Evolutionary conservation across 495 filamentous ascomycete species (phyloP).

Genomic region (Penicillium steckii): DNA sequence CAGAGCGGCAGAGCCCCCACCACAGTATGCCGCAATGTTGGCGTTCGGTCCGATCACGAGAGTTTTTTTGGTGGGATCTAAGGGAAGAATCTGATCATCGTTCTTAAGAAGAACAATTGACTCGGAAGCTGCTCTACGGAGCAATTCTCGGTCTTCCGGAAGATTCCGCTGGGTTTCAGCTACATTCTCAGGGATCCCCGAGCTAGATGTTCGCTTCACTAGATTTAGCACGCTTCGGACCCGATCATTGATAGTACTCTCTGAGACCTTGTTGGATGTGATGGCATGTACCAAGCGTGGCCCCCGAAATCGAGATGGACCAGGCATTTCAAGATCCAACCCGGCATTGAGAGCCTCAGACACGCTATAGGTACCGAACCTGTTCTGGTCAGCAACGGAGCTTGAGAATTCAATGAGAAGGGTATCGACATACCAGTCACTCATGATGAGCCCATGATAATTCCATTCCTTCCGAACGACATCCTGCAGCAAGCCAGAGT

Average conservation of each 20-base stretch:
- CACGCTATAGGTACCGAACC: constrained; percentile 61
- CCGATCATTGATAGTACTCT: constrained; percentile 53
- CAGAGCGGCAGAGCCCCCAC: constrained; percentile 75
- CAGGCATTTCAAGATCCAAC: constrained; percentile 71
- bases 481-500: constrained; percentile 50
- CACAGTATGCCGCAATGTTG: constrained; percentile 66
- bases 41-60: constrained; percentile 78
- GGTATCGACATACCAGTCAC: constrained; percentile 44
- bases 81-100: constrained; percentile 51
- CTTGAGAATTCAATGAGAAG: neutral
- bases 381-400: neutral
- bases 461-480: constrained; percentile 67
- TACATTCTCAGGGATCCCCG: constrained; percentile 54
- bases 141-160: constrained; percentile 58
- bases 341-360: constrained; percentile 60
- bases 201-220: constrained; percentile 36
- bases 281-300: constrained; percentile 24
- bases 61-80: constrained; percentile 47
- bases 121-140: constrained; percentile 59
- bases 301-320: constrained; percentile 13
- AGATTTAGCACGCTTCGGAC: constrained; percentile 57
- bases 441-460: constrained; percentile 48
- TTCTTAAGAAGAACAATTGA: constrained; percentile 78
- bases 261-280: constrained; percentile 56
- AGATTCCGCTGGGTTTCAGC: constrained; percentile 53